These are phyloP conservation scores for Trichosporon coremiiforme DNA, from an alignment of 1,284 basidiomycete genomes.

Conservation along the genomic window DNA sequence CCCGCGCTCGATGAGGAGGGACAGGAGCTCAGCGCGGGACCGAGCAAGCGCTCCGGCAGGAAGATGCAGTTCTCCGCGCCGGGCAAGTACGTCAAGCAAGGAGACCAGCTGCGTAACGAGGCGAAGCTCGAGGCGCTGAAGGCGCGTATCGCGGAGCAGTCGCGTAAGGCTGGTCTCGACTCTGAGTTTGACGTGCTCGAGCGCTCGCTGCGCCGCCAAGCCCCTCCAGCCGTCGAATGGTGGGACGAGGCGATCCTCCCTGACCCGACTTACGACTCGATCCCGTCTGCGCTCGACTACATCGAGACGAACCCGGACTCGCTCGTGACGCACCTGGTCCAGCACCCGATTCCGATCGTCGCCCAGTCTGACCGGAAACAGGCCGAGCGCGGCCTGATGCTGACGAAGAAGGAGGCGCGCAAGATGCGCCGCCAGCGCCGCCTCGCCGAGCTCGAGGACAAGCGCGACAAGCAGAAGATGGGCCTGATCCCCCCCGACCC, in stretches of 20 bases:
- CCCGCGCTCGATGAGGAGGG: slow-evolving; percentile 61
- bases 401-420: slow-evolving; percentile 95
- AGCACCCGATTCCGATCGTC: slow-evolving; percentile 96
- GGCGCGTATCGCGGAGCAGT: slow-evolving; percentile 86
- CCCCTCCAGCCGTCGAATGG: slow-evolving; percentile 92
- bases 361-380: slow-evolving; percentile 79
- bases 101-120: slow-evolving; percentile 78
- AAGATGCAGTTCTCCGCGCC: slow-evolving; percentile 83
- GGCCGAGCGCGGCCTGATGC: slow-evolving; percentile 76
- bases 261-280: slow-evolving; percentile 71
- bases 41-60: slow-evolving; percentile 44
- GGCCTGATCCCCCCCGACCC: slow-evolving; percentile 91
- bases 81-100: slow-evolving; percentile 84
- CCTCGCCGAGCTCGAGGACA: slow-evolving; percentile 88
- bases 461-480: slow-evolving; percentile 93
- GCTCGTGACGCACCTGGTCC: slow-evolving; percentile 87
- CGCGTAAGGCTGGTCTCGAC: slow-evolving; percentile 88
- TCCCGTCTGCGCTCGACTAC: slow-evolving; percentile 57
- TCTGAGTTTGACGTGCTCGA: slow-evolving; percentile 87
- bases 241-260: slow-evolving; percentile 90
- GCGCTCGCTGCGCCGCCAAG: slow-evolving; percentile 77
- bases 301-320: slow-evolving; percentile 69
- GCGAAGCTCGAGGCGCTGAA: slow-evolving; percentile 86
- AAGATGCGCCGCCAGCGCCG: slow-evolving; percentile 91
- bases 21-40: slow-evolving; percentile 65